phyloP scores from a whole-genome alignment of 2,329 filamentous ascomycete species.

The Fusarium albidum region DNA sequence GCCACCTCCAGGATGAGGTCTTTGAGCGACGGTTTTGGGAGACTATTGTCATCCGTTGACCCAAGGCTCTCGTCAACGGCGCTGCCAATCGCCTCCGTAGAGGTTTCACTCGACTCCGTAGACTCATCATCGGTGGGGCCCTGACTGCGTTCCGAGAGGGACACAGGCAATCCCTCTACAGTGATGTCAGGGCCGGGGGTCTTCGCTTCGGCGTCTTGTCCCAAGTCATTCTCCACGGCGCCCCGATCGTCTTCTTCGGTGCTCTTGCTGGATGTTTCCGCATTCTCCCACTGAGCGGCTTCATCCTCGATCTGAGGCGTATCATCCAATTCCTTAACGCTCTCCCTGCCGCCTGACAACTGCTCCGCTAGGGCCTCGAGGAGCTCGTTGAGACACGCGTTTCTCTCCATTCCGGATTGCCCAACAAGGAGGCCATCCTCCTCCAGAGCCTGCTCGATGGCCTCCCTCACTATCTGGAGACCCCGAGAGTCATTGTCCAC shows the following conservation, averaged over 20 bases:
- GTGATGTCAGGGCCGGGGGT: not conserved
- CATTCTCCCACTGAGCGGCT: not conserved
- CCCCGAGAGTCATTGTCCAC: conserved; percentile 66
- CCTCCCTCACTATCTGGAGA: conserved; percentile 59
- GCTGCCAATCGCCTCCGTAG: conserved; percentile 1
- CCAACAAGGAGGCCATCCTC: conserved; percentile 61
- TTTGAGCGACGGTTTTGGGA: conserved; percentile 45
- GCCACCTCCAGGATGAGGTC: conserved; percentile 63
- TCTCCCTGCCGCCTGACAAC: conserved; percentile 39
- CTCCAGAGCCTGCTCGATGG: conserved; percentile 62
- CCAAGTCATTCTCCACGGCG: not conserved
- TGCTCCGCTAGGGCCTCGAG: conserved; percentile 56
- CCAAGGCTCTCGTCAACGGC: not conserved
- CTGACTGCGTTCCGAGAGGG: not conserved
- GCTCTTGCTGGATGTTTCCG: conserved; percentile 2
- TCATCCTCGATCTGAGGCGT: conserved; percentile 10
- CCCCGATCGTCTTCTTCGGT: not conserved
- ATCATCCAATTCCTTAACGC: conserved; percentile 24
- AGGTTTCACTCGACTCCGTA: not conserved
- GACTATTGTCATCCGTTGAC: not conserved
- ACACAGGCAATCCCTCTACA: not conserved
- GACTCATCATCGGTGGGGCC: not conserved
- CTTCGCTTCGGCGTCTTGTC: not conserved
- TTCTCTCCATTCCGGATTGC: conserved; percentile 55
- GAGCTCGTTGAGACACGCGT: conserved; percentile 59